Base-by-base conservation (phyloP, 108 stramenopile species). In the Asterionellopsis glacialis region DNA sequence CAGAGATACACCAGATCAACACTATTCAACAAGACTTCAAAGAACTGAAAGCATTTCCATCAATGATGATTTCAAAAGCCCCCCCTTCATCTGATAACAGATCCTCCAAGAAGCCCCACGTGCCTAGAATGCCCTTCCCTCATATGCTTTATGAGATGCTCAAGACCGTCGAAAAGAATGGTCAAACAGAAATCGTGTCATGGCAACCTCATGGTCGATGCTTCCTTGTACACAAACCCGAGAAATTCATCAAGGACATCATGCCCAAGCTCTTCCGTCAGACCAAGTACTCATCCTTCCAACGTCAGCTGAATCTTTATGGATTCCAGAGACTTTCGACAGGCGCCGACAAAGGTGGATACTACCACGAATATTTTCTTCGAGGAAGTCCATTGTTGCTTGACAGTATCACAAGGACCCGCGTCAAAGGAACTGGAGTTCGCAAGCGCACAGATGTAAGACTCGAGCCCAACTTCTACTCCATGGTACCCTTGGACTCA, bases 291-390 rank as follows among this genome's bases (percentile, higher is more conserved):
- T 67, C 74, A 33, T 69, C 68, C 19, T 75, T 75, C 50, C 74
- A 75, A 55, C 74, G 74, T n/a, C 74, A 75, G 71, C 77, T 88
- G 4, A 92, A 88, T 61, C 69, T 93, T 5, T 93, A 93, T 56
- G 87, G 87, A 55, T 93, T 89, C 59, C 61, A 80, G 9, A 61
- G 85, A 22, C 66, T 93, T 11, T 70, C 75, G 18, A 41, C 19
- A 15, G 76, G 80, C 12, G 54, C 45, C 1, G 69, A 74, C 47
- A 61, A 40, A n/a, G 73, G 76, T 43, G 65, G 61, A 10, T 79
- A 77, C 51, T 52, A 63, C 15, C 78, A 79, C 45, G 45, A 57
- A 38, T 60, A 55, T 50, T 79, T 79, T 41, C 57, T 79, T 13
- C 59, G 70, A 1, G 65, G 78, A 19, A 16, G 45, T 9, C 45